Conservation (phyloP, 2,329 filamentous ascomycete species). For the Catunica adiposa region DNA sequence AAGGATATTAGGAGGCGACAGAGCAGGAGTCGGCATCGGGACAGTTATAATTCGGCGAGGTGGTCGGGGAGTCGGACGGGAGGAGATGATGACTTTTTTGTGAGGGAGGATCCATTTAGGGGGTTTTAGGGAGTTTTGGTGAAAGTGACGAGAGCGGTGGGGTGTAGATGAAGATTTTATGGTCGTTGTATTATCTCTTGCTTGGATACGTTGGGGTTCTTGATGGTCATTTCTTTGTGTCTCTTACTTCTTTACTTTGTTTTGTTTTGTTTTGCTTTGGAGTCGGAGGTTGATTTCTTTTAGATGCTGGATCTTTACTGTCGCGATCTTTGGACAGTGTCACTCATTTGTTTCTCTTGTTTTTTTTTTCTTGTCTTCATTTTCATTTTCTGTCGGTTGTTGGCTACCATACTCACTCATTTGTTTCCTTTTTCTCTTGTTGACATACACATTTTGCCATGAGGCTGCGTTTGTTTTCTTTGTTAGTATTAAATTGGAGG, state of each 20-base stretch:
- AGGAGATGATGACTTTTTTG: conserved; percentile 38
- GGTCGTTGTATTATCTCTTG: background rate
- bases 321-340: conserved; percentile 6
- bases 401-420: background rate
- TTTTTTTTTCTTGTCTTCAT: background rate
- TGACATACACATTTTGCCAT: background rate
- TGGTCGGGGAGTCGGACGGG: conserved; percentile 16
- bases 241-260: background rate
- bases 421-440: background rate
- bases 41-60: conserved; percentile 30
- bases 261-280: conserved; percentile 1
- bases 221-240: background rate
- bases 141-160: background rate
- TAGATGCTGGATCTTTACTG: background rate
- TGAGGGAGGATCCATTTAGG: conserved; percentile 42
- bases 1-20: conserved; percentile 36
- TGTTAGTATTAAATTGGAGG: background rate
- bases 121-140: conserved; percentile 38
- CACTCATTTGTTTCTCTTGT: background rate
- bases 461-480: background rate
- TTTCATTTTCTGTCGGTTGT: background rate
- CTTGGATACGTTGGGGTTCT: background rate
- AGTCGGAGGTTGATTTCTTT: background rate
- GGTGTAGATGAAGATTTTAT: background rate
- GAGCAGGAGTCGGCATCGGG: conserved; percentile 38